Base-by-base conservation (phyloP, 495 filamentous ascomycete genomes). In the Hypoxylon cercidicola region DNA sequence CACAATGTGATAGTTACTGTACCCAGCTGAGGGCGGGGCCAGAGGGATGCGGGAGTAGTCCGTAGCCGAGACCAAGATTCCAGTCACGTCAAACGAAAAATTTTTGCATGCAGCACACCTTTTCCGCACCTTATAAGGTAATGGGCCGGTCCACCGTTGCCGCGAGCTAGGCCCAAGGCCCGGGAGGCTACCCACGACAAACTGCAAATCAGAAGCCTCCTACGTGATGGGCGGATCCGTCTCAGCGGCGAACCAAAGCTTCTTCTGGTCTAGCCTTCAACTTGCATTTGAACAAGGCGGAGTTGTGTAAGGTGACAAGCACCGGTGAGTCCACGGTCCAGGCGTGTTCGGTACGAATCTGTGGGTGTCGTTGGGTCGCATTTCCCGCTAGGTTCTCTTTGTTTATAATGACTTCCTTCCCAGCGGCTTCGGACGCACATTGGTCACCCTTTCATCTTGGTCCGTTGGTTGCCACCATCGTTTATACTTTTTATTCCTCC, bases 301-400 rank as follows among this genome's bases (percentile, higher is more conserved):
- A 21, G 18, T 43, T 39, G 41, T 40, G 40, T 52, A 15, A 48
- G 50, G 50, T 52, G 50, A 66, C 56, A 40, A 23, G 46, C 63
- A 51, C 30, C 52, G 45, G 48, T 53, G 50, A 51, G 53, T 5
- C 49, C 44, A 61, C 39, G 54, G 65, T 51, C 56, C 34, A 61
- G 55, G 30, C 66, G 56, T 64, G 19, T 60, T 59, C 65, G 52
- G 60, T 59, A 52, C 59, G 25, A 20, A 55, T 55, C 19, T 60
- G 55, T 69, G 60, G 60, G 65, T 69, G 55, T 69, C 60, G 55
- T 69, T 45, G 52, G 25, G 65, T 64, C 55, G 49, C 16, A 69
- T 64, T 59, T 20, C 28, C 52, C 15, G 23, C 49, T 28, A 10
- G 3, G 32, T 23, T 34, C 40, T 55, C 50, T 54, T 66, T 60